phyloP scores from a whole-genome alignment of 2,329 filamentous ascomycete species.

The Aschersonia sp. region DNA sequence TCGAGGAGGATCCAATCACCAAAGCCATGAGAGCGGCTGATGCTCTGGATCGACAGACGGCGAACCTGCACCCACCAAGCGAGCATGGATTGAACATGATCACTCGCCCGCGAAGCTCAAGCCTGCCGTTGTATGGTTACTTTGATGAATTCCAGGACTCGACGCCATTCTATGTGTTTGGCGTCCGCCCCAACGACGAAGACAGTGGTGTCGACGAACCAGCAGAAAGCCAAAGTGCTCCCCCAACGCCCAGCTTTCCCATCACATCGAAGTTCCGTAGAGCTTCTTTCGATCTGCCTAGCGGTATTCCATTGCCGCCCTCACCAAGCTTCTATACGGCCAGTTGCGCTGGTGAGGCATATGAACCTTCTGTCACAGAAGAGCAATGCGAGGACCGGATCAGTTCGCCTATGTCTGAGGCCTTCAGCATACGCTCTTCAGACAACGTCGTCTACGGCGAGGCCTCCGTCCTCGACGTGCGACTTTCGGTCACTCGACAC shows the following conservation, averaged over 20 bases:
- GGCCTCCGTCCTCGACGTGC: slow-evolving; percentile 23
- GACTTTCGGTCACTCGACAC: slow-evolving; percentile 10
- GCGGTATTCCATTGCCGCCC: slow-evolving; percentile 9
- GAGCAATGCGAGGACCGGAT: slow-evolving; percentile 9
- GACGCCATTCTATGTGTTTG: slow-evolving; percentile 34
- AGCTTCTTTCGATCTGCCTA: slow-evolving; percentile 5
- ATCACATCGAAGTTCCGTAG: slow-evolving; percentile 7
- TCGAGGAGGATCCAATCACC: slow-evolving; percentile 33
- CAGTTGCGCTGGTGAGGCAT: slow-evolving; percentile 21
- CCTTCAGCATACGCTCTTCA: slow-evolving; percentile 17
- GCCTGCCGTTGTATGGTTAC: slow-evolving; percentile 31
- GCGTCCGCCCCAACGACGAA: slow-evolving; percentile 14
- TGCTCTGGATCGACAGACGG: slow-evolving; percentile 39
- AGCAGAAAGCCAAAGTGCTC: slow-evolving; percentile 5
- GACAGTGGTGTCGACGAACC: slow-evolving; percentile 8
- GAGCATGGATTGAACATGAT: slow-evolving; percentile 30
- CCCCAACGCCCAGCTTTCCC: slow-evolving; percentile 12
- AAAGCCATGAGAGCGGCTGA: slow-evolving; percentile 46
- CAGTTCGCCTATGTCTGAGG: slow-evolving; percentile 18
- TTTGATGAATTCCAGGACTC: slow-evolving; percentile 27
- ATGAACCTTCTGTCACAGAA: slow-evolving; percentile 8
- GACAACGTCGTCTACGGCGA: slow-evolving; percentile 25
- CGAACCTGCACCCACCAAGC: slow-evolving; percentile 33
- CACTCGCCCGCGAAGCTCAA: slow-evolving; percentile 30
- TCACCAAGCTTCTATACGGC: slow-evolving; percentile 11